Conservation (phyloP, 2,329 filamentous ascomycete species). For the Curvularia verruculosa region DNA sequence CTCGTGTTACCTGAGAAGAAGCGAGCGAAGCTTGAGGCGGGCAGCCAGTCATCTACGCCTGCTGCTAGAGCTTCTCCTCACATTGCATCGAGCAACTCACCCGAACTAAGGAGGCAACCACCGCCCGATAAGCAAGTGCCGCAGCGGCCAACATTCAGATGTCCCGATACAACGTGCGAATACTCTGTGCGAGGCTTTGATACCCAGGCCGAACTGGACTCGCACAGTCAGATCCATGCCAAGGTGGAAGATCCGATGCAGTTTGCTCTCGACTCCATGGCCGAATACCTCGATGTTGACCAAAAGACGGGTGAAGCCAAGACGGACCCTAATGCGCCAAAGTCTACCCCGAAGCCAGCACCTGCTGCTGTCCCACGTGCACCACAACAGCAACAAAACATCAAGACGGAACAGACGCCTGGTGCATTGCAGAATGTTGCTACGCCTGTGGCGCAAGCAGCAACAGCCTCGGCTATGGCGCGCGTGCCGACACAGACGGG, state of each 20-base stretch:
- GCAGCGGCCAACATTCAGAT: conserved; percentile 58
- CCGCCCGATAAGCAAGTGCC: conserved; percentile 53
- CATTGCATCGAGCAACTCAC: conserved; percentile 43
- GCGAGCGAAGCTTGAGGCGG: conserved; percentile 57
- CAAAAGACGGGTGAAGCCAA: conserved; percentile 51
- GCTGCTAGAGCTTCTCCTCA: conserved; percentile 50
- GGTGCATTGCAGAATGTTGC: conserved; percentile 39
- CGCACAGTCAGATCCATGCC: conserved; percentile 62
- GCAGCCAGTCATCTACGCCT: conserved; percentile 52
- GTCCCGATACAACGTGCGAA: conserved; percentile 60
- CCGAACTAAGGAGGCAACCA: conserved; percentile 55
- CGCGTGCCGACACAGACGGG: conserved; percentile 47
- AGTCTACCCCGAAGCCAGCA: conserved; percentile 30
- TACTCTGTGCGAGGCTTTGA: conserved; percentile 61
- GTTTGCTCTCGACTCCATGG: conserved; percentile 62
- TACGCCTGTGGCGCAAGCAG: conserved; percentile 43
- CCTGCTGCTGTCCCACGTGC: conserved; percentile 29
- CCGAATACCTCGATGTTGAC: conserved; percentile 58
- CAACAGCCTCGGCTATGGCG: conserved; percentile 46
- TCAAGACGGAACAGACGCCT: conserved; percentile 45
- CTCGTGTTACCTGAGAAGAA: conserved; percentile 64
- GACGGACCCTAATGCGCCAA: conserved; percentile 30
- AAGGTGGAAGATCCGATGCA: conserved; percentile 61
- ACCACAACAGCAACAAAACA: conserved; percentile 32
- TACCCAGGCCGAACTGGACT: conserved; percentile 60